phyloP scores from a whole-genome alignment of 139 green algal species.

The Desmodesmus armatus region DNA sequence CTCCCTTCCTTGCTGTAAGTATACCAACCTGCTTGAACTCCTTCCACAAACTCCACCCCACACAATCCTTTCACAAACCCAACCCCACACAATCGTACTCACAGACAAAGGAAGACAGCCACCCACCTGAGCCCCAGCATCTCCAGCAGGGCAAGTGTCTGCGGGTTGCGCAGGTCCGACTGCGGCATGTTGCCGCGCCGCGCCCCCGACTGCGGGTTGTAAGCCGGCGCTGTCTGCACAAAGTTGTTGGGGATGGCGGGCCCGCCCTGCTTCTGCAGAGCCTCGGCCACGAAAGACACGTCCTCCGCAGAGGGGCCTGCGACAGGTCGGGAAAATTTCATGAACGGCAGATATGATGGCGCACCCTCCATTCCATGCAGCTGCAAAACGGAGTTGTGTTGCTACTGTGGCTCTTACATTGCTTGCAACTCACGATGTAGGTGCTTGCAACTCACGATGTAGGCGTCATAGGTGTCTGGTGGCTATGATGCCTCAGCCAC shows the following conservation, averaged over 20 bases:
- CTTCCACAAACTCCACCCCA: background rate
- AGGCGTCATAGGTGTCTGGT: too few relatives aligned
- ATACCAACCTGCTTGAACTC: too few relatives aligned
- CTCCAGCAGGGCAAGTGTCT: slow-evolving; percentile 65
- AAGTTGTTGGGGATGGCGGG: slow-evolving; percentile 83
- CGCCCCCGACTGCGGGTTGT: slow-evolving; percentile 50
- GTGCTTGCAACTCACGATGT: too few relatives aligned
- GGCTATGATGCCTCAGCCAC: too few relatives aligned
- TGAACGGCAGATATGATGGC: too few relatives aligned
- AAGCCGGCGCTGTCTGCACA: slow-evolving; percentile 62
- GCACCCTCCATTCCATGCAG: too few relatives aligned
- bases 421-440: too few relatives aligned
- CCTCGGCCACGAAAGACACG: slow-evolving; percentile 53
- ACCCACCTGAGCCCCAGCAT: slow-evolving; percentile 80
- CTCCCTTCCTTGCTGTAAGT: too few relatives aligned
- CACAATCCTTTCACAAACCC: background rate
- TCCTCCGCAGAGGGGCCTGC: slow-evolving; percentile 52
- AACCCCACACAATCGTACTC: slow-evolving; percentile 1
- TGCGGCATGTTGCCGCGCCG: slow-evolving; percentile 51
- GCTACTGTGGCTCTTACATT: too few relatives aligned
- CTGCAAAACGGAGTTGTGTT: too few relatives aligned
- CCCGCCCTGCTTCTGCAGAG: slow-evolving; percentile 51
- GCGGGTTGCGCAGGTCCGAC: slow-evolving; percentile 33
- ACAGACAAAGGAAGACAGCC: too few relatives aligned
- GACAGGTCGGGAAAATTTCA: background rate